Percentiles rank a stretch among this genome's conserved stretches.
Evolutionary conservation across 164 flowering plant genomes (phyloP).

Genomic region (Vitis vinifera): ASM3070453v1 NC_081807.1:2714001-2714500

Average conservation of each 20-base stretch:
- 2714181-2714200: constrained; percentile 62
- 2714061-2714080: constrained; percentile 48
- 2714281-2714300: constrained; percentile 23
- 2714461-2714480: not conserved
- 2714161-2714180: constrained; percentile 51
- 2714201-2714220: constrained; percentile 18
- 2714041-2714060: constrained; percentile 49
- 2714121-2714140: not conserved
- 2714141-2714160: constrained; percentile 7
- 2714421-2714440: not conserved
- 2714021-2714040: constrained; percentile 51
- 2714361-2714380: too few relatives aligned
- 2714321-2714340: not conserved
- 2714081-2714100: constrained; percentile 51
- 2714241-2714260: constrained; percentile 25
- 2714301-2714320: constrained; percentile 19
- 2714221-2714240: constrained; percentile 23
- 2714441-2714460: not conserved
- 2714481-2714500: not conserved
- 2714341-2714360: too few relatives aligned
- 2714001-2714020: constrained; percentile 55
- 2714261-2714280: constrained; percentile 21
- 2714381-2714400: not conserved
- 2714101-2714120: constrained; percentile 17
- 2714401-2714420: not conserved